These are phyloP conservation scores for Mortierella hygrophila DNA, from an alignment of 192 early-diverging fungal genomes.

Conservation along the genomic window DNA sequence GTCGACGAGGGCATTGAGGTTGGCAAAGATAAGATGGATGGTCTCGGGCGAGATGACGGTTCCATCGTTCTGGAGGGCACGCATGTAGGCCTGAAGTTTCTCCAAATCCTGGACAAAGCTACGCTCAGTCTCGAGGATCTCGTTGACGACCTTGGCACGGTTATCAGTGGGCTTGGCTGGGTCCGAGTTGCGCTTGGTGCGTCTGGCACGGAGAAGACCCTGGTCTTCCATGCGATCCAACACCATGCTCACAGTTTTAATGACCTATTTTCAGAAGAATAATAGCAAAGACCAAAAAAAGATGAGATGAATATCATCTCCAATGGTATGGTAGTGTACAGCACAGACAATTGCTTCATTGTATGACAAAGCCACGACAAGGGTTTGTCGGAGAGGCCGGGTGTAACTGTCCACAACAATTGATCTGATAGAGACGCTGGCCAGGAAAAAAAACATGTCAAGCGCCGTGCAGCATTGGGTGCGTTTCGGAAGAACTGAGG, in stretches of 20 bases:
- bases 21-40: constrained; percentile 89
- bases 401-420: neutral
- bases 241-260: constrained; percentile 86
- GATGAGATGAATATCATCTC: constrained; percentile 21
- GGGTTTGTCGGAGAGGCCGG: neutral
- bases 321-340: neutral
- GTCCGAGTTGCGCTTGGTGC: constrained; percentile 62
- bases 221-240: constrained; percentile 81
- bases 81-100: constrained; percentile 81
- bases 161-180: constrained; percentile 83
- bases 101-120: constrained; percentile 93
- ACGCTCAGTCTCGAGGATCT: constrained; percentile 94
- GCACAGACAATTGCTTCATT: constrained; percentile 5
- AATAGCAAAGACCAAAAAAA: constrained; percentile 19
- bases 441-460: neutral
- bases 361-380: neutral
- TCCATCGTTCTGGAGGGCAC: constrained; percentile 75
- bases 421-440: neutral
- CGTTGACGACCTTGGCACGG: constrained; percentile 87
- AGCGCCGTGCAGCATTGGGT: neutral
- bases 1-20: constrained; percentile 94
- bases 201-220: constrained; percentile 62
- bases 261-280: constrained; percentile 67
- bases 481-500: constrained; percentile 5
- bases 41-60: constrained; percentile 82